phyloP scores from a whole-genome alignment of 2,329 filamentous ascomycete species.

The Colletotrichum phormii region DNA sequence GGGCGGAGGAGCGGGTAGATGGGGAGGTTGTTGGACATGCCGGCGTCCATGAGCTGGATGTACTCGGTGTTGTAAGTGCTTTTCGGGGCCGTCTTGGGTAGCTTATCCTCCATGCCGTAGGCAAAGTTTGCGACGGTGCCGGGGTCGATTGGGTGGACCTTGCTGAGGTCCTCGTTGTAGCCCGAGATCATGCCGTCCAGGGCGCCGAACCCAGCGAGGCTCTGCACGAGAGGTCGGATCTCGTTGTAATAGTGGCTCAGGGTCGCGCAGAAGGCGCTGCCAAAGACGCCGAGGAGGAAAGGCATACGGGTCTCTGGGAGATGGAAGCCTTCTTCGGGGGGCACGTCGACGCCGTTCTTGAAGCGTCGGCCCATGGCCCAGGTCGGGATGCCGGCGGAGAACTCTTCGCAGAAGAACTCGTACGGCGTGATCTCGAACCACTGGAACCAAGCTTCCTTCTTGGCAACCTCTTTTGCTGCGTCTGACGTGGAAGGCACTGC shows the following conservation, averaged over 20 bases:
- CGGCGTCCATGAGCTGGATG: slow-evolving; percentile 92
- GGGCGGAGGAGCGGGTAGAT: slow-evolving; percentile 94
- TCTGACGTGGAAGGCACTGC: slow-evolving; percentile 52
- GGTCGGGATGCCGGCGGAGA: slow-evolving; percentile 90
- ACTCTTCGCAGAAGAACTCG: slow-evolving; percentile 95
- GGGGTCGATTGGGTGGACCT: slow-evolving; percentile 94
- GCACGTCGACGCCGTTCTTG: slow-evolving; percentile 74
- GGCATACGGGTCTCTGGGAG: slow-evolving; percentile 88
- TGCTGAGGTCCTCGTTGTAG: slow-evolving; percentile 81
- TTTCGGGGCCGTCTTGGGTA: slow-evolving; percentile 82
- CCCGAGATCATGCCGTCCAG: slow-evolving; percentile 87
- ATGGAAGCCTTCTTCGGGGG: slow-evolving; percentile 73
- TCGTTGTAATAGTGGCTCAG: slow-evolving; percentile 97
- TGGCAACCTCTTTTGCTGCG: slow-evolving; percentile 63
- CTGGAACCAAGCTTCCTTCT: slow-evolving; percentile 89
- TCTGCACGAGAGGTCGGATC: slow-evolving; percentile 82
- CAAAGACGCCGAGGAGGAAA: slow-evolving; percentile 92
- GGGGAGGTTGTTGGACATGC: slow-evolving; percentile 98
- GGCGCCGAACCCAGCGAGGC: slow-evolving; percentile 78
- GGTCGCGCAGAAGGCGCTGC: slow-evolving; percentile 95
- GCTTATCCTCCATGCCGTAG: slow-evolving; percentile 79
- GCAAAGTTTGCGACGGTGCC: slow-evolving; percentile 91
- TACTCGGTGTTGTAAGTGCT: slow-evolving; percentile 79
- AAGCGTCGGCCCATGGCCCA: slow-evolving; percentile 93
- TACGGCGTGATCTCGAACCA: slow-evolving; percentile 98